Conservation (phyloP, 257 asterid genomes). For the Eucommia ulmoides region DNA sequence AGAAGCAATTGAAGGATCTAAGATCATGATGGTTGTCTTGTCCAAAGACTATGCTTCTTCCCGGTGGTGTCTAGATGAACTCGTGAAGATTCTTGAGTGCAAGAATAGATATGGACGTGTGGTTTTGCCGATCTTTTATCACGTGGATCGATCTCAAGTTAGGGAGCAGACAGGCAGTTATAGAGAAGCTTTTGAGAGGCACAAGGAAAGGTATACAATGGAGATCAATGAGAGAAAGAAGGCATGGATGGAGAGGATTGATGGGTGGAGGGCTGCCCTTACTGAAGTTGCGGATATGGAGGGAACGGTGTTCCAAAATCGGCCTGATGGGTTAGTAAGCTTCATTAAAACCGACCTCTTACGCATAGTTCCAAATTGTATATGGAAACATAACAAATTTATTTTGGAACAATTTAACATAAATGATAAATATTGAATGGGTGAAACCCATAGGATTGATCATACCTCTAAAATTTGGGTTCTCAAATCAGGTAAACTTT, state of each 20-base stretch:
- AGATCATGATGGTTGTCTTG: conserved; percentile 5
- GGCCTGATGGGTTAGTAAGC: not conserved
- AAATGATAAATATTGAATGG: no score
- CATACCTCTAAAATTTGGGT: no score
- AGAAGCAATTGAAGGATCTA: conserved; percentile 7
- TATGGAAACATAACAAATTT: no score
- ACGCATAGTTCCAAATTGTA: no score
- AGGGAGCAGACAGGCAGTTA: not conserved
- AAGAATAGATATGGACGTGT: conserved; percentile 3
- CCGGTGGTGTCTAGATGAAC: conserved; percentile 3
- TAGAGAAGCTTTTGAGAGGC: not conserved
- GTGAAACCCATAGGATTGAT: no score
- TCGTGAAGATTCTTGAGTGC: conserved; percentile 7
- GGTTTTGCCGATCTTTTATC: conserved; percentile 9
- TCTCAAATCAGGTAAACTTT: no score
- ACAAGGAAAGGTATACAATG: not conserved
- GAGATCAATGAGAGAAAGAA: not conserved
- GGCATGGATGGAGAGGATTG: not conserved
- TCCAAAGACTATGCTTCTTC: conserved; percentile 8
- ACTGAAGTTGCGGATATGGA: not conserved
- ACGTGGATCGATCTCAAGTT: not conserved
- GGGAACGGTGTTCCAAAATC: not conserved
- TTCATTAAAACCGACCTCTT: not conserved
- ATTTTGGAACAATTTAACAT: no score
- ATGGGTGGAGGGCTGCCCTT: not conserved